A percentile compares a stretch with the other conserved stretches of the same genome.
These are phyloP conservation scores for Fusarium sp. DNA, from an alignment of 2,329 filamentous ascomycete genomes.

Conservation along the genomic window DNA sequence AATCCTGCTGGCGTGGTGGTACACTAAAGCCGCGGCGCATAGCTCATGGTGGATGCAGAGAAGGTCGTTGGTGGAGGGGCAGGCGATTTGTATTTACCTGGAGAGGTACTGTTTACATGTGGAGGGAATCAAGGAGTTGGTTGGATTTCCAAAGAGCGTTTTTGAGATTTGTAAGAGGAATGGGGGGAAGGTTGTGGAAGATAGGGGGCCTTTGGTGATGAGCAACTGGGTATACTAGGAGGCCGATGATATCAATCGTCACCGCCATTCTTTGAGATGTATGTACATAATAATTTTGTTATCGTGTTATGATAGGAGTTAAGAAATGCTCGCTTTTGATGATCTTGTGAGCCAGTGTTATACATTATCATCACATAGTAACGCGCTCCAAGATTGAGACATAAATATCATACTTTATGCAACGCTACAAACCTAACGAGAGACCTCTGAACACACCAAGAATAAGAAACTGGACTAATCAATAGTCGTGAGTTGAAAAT, in stretches of 20 bases:
- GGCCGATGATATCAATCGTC: not conserved
- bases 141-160: slow-evolving; percentile 34
- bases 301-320: not conserved
- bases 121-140: slow-evolving; percentile 26
- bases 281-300: not conserved
- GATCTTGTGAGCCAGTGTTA: not conserved
- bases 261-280: not conserved
- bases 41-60: slow-evolving; percentile 62
- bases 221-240: not conserved
- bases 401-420: slow-evolving; percentile 5
- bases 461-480: not conserved
- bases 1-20: slow-evolving; percentile 69
- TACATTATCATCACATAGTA: not conserved
- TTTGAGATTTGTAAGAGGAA: slow-evolving; percentile 18
- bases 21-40: slow-evolving; percentile 58
- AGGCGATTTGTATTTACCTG: slow-evolving; percentile 59
- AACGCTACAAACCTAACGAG: slow-evolving; percentile 24
- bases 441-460: slow-evolving; percentile 11
- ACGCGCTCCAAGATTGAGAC: not conserved
- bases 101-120: slow-evolving; percentile 37
- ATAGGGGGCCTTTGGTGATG: not conserved
- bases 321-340: not conserved
- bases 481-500: slow-evolving; percentile 4
- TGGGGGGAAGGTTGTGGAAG: not conserved
- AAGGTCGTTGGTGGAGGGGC: slow-evolving; percentile 61